Conservation (phyloP, 352 stramenopile species). For the Pythium periplocum region DNA sequence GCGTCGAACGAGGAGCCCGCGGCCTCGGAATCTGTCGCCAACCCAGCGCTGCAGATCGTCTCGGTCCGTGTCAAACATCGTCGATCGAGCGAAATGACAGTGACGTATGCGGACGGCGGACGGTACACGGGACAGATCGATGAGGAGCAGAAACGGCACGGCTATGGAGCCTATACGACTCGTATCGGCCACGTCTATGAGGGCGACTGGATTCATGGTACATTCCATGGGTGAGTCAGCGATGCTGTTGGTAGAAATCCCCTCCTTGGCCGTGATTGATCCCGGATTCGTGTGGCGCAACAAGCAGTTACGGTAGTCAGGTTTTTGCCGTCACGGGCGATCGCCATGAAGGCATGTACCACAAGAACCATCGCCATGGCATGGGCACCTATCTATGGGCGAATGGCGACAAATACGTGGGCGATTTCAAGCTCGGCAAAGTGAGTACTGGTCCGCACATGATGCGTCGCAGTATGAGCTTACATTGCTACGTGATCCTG, state of each 20-base stretch:
- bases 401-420: slow-evolving; percentile 88
- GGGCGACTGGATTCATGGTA: slow-evolving; percentile 75
- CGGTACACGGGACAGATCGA: slow-evolving; percentile 58
- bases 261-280: too few relatives aligned
- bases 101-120: slow-evolving; percentile 68
- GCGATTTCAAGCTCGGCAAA: slow-evolving; percentile 77
- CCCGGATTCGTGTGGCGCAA: background rate
- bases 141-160: slow-evolving; percentile 46
- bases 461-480: background rate
- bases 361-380: slow-evolving; percentile 81
- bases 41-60: slow-evolving; percentile 35
- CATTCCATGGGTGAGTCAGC: slow-evolving; percentile 72
- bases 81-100: slow-evolving; percentile 17
- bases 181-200: slow-evolving; percentile 66
- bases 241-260: slow-evolving; percentile 13
- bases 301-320: slow-evolving; percentile 75
- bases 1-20: too few relatives aligned
- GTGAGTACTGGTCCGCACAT: slow-evolving; percentile 17
- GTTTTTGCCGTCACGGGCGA: slow-evolving; percentile 75
- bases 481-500: background rate
- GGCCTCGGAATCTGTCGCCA: slow-evolving; percentile 12
- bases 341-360: slow-evolving; percentile 85
- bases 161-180: slow-evolving; percentile 48
- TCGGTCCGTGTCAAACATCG: slow-evolving; percentile 42
- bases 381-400: slow-evolving; percentile 83